Percentiles rank a stretch among this genome's conserved stretches.
Evolutionary conservation across 2,329 filamentous ascomycete species (phyloP).

Genomic region (Pseudocercospora eumusae): DNA sequence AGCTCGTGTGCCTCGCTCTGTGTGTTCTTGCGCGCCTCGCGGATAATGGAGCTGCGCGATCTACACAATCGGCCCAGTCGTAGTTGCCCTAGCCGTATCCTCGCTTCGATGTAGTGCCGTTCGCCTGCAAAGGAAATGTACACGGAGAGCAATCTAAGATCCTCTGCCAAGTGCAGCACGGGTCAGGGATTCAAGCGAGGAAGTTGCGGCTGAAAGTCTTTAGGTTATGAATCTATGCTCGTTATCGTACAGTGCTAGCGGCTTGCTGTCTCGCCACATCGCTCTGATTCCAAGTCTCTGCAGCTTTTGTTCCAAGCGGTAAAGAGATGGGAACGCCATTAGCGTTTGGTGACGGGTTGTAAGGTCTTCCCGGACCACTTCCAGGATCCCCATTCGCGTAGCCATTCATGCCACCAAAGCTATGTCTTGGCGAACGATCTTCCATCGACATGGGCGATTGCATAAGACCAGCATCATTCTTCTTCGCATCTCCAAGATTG

Average conservation of each 20-base stretch:
- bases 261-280: slow-evolving; percentile 39
- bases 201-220: not conserved
- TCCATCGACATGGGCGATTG: slow-evolving; percentile 28
- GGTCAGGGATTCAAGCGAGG: not conserved
- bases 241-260: slow-evolving; percentile 14
- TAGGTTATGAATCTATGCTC: not conserved
- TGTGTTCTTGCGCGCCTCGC: not conserved
- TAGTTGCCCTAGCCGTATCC: not conserved
- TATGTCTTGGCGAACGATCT: slow-evolving; percentile 14
- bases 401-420: slow-evolving; percentile 34
- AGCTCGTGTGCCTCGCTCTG: not conserved
- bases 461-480: slow-evolving; percentile 36
- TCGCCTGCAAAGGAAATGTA: not conserved
- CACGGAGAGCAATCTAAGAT: not conserved
- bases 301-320: slow-evolving; percentile 77
- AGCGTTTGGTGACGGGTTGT: slow-evolving; percentile 18
- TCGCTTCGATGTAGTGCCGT: not conserved
- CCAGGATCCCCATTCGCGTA: slow-evolving; percentile 34
- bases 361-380: slow-evolving; percentile 30
- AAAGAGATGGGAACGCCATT: slow-evolving; percentile 48
- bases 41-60: not conserved
- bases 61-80: not conserved
- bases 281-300: slow-evolving; percentile 72
- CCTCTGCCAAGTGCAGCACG: not conserved
- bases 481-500: slow-evolving; percentile 39